Conservation (phyloP, 1,139 yeast species). For the Yamadazyma epiphylla region DNA sequence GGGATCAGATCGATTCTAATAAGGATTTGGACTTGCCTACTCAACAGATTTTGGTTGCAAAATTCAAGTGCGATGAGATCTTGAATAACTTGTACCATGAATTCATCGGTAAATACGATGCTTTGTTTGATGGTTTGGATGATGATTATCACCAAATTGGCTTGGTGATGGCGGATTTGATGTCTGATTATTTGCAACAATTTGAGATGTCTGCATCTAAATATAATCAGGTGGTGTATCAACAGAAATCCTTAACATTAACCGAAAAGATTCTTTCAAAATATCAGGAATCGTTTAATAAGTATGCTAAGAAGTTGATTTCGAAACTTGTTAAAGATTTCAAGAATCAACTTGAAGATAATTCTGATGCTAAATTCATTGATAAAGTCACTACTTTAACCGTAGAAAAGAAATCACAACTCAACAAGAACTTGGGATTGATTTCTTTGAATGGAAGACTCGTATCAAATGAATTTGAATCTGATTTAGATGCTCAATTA, state of each 20-base stretch:
- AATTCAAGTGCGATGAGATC: slow-evolving; percentile 92
- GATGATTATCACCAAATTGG: slow-evolving; percentile 40
- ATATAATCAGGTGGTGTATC: slow-evolving; percentile 62
- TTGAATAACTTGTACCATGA: slow-evolving; percentile 46
- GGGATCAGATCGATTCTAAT: slow-evolving; percentile 91
- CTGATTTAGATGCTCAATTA: slow-evolving; percentile 19
- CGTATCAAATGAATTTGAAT: slow-evolving; percentile 10
- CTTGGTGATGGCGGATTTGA: slow-evolving; percentile 34
- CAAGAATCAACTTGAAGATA: slow-evolving; percentile 14
- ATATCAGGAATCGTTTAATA: slow-evolving; percentile 42
- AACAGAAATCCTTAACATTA: slow-evolving; percentile 54
- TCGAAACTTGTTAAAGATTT: slow-evolving; percentile 14
- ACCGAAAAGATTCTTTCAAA: slow-evolving; percentile 40
- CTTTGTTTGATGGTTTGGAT: slow-evolving; percentile 14
- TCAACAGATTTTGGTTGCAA: slow-evolving; percentile 90
- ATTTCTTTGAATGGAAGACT: slow-evolving; percentile 11
- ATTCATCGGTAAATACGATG: slow-evolving; percentile 36
- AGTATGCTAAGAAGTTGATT: slow-evolving; percentile 21
- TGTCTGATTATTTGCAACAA: slow-evolving; percentile 40
- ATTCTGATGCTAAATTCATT: slow-evolving; percentile 20
- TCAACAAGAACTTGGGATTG: slow-evolving; percentile 6
- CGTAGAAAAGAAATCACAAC: slow-evolving; percentile 3
- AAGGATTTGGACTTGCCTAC: slow-evolving; percentile 95
- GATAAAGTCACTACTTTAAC: slow-evolving; percentile 12
- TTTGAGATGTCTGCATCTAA: slow-evolving; percentile 73